Evolutionary conservation across 495 filamentous ascomycete genomes (phyloP).

Genomic region (Cetradonia linearis): DNA sequence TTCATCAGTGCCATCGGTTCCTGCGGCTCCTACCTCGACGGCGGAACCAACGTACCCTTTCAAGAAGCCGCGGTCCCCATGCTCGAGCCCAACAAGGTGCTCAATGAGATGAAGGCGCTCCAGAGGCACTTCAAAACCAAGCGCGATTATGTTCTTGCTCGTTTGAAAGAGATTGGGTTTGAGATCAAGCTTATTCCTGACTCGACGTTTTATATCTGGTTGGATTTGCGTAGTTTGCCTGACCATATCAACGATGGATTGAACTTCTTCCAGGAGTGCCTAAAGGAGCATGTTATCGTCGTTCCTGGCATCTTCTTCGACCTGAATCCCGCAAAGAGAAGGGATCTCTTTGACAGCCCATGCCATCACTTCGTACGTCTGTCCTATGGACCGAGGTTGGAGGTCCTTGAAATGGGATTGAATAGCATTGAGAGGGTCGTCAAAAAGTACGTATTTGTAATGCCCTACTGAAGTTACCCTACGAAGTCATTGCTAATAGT

Average conservation of each 20-base stretch:
- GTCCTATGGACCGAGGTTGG: slow-evolving; percentile 86
- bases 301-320: slow-evolving; percentile 82
- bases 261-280: slow-evolving; percentile 91
- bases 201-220: slow-evolving; percentile 89
- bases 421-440: slow-evolving; percentile 84
- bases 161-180: slow-evolving; percentile 78
- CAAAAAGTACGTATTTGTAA: slow-evolving; percentile 41
- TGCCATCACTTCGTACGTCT: slow-evolving; percentile 93
- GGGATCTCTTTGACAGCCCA: slow-evolving; percentile 88
- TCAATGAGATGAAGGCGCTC: slow-evolving; percentile 78
- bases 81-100: slow-evolving; percentile 73
- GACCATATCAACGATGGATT: slow-evolving; percentile 77
- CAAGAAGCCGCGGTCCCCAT: slow-evolving; percentile 88
- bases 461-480: not conserved
- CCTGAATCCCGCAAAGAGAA: slow-evolving; percentile 76
- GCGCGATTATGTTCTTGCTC: slow-evolving; percentile 74
- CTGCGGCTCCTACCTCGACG: slow-evolving; percentile 91
- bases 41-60: slow-evolving; percentile 89
- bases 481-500: not conserved
- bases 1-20: slow-evolving; percentile 91
- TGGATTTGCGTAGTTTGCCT: slow-evolving; percentile 55
- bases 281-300: slow-evolving; percentile 88
- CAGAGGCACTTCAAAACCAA: slow-evolving; percentile 82
- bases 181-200: slow-evolving; percentile 65
- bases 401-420: slow-evolving; percentile 70